Evolutionary conservation across 441 rosid species (phyloP).

Genomic region (Erodium trifolium): DNA sequence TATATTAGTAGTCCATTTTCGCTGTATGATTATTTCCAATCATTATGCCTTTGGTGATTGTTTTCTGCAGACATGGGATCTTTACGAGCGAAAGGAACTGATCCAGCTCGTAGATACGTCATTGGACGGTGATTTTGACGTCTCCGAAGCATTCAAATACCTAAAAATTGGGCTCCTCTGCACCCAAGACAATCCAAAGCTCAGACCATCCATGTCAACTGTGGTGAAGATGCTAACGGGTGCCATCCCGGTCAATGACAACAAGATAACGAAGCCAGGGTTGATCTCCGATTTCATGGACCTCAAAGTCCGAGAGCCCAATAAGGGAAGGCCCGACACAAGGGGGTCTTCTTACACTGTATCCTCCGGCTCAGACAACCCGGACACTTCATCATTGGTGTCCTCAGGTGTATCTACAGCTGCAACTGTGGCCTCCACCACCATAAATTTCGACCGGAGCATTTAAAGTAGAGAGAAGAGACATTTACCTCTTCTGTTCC

Average conservation of each 20-base stretch:
- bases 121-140: conserved; percentile 60
- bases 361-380: conserved; percentile 39
- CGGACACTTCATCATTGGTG: conserved; percentile 31
- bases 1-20: too few relatives aligned
- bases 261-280: conserved; percentile 61
- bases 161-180: conserved; percentile 81
- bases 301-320: conserved; percentile 54
- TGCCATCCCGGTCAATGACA: conserved; percentile 30
- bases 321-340: conserved; percentile 20
- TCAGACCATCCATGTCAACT: conserved; percentile 76
- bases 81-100: conserved; percentile 57
- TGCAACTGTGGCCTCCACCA: conserved; percentile 27
- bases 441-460: conserved; percentile 22
- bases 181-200: conserved; percentile 81
- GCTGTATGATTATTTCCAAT: too few relatives aligned
- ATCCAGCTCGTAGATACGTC: conserved; percentile 55
- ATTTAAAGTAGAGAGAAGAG: neutral
- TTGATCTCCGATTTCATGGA: conserved; percentile 87
- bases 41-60: neutral
- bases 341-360: conserved; percentile 26
- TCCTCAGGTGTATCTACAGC: conserved; percentile 32
- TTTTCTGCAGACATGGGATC: conserved; percentile 68
- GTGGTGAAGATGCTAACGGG: conserved; percentile 65
- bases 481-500: neutral
- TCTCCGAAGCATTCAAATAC: conserved; percentile 71